Evolutionary conservation across 345 rosid genomes (phyloP).

Genomic region (Aquilaria malaccensis): DNA sequence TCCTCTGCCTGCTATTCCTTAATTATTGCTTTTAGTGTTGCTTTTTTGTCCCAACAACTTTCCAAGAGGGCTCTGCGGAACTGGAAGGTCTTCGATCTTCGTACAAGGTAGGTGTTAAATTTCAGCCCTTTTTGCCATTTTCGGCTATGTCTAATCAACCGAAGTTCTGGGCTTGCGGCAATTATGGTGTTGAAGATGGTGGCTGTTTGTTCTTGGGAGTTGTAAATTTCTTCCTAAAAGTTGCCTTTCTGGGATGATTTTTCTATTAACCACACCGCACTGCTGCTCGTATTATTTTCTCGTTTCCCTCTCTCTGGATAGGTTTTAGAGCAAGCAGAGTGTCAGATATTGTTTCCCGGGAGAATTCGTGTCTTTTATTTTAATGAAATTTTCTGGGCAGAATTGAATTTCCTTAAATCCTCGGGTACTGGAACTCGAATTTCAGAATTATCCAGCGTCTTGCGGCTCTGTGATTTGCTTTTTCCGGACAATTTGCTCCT

Average conservation of each 20-base stretch:
- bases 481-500: constrained; percentile 1
- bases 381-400: neutral
- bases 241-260: constrained; percentile 19
- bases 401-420: constrained; percentile 8
- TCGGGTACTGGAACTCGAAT: constrained; percentile 1
- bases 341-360: constrained; percentile 22
- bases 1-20: constrained; percentile 19
- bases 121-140: neutral
- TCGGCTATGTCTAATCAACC: neutral
- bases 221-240: constrained; percentile 17
- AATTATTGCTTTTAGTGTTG: constrained; percentile 5
- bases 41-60: constrained; percentile 15
- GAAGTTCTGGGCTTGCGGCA: constrained; percentile 15
- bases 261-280: constrained; percentile 1
- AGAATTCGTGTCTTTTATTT: constrained; percentile 5
- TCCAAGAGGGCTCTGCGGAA: constrained; percentile 19
- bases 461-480: neutral
- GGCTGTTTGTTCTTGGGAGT: constrained; percentile 10
- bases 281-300: too few species aligned
- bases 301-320: too few species aligned
- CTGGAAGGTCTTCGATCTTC: constrained; percentile 11
- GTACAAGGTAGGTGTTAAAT: constrained; percentile 9
- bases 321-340: neutral
- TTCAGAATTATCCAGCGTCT: too few species aligned
- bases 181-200: constrained; percentile 16